Base-by-base conservation (phyloP, 2,329 filamentous ascomycete species). In the Paecilomyces fulvus region DNA sequence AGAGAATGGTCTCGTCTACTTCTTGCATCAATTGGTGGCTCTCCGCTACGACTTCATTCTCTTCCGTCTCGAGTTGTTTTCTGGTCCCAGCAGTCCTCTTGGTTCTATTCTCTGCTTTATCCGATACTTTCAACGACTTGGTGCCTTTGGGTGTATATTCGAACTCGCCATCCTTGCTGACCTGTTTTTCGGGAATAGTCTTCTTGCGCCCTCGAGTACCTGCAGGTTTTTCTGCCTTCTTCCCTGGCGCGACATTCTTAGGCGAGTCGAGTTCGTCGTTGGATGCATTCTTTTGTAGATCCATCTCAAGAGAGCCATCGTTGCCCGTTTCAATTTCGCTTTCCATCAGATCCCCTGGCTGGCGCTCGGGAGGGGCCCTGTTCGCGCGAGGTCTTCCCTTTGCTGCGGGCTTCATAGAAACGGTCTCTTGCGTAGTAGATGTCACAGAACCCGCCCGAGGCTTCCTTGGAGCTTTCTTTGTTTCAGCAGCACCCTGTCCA, bases 401-500 rank as follows among this genome's bases (percentile, higher is more conserved):
- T 21, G 63, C 61, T 43, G 59, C 55, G 12, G 58, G 51, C 54
- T 61, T 66, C 55, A 61, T 66, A 21, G 58, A 50, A 20, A 56
- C 52, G 2, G 54, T 52, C 50, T 63, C 63, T 37, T 65, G 59
- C 25, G 62, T 63, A 37, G 62, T 63, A 37, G 65, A 56, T 12
- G 61, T 46, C 5, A 60, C 56, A 37, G 62, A 58, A 17, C 60
- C 57, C 9, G 62, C 57, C 43, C 63, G 65, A 28, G 64, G 67
- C 57, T 69, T 72, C 33, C 64, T 64, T 1, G 64, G 58, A 2
- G 62, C 63, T 4, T 68, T 59, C 52, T 67, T 67, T 23, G 63
- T 61, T 25, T 70, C 76, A 55, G 77, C 74, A 12, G 72, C 68
- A 59, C 80, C 82, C 60, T 80, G 84, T 21, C 62, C 55, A 6